phyloP scores from a whole-genome alignment of 139 green algal genomes.

The Closterium sp. region DNA sequence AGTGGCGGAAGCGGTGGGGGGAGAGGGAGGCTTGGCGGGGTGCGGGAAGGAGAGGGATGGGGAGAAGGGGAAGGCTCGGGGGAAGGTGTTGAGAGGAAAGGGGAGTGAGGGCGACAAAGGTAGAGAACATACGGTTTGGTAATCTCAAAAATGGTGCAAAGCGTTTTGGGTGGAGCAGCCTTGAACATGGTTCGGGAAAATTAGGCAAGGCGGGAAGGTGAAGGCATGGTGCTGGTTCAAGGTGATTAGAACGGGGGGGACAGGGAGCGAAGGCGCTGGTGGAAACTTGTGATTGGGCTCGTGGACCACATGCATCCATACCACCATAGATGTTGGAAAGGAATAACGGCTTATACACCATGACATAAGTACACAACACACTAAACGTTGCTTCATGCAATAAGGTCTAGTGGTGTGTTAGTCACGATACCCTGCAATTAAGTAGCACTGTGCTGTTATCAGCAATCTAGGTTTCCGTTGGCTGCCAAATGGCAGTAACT shows the following conservation, averaged over 20 bases:
- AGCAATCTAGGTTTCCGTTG: too few relatives aligned
- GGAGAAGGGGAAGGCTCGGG: neutral
- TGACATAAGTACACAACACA: too few relatives aligned
- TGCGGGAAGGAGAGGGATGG: neutral
- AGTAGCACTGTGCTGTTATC: too few relatives aligned
- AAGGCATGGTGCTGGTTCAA: too few relatives aligned
- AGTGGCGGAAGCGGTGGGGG: neutral
- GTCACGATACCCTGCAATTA: too few relatives aligned
- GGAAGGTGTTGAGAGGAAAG: neutral
- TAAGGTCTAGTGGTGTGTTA: too few relatives aligned
- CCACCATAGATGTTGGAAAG: too few relatives aligned
- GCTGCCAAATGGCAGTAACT: too few relatives aligned
- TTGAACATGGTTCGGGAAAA: neutral
- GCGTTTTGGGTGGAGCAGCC: neutral
- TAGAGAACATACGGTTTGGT: neutral
- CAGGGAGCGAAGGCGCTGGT: neutral
- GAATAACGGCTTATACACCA: too few relatives aligned
- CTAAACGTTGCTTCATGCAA: too few relatives aligned
- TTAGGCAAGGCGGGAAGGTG: neutral
- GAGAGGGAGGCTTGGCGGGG: neutral
- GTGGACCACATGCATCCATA: too few relatives aligned
- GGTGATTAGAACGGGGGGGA: neutral
- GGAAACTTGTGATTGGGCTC: neutral
- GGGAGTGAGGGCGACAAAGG: too few relatives aligned
- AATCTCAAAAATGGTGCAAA: neutral